Evolutionary conservation across 2,329 filamentous ascomycete genomes (phyloP), one percentile per base, ranked within the genome.

Genomic region (Fusarium sp.): DNA sequence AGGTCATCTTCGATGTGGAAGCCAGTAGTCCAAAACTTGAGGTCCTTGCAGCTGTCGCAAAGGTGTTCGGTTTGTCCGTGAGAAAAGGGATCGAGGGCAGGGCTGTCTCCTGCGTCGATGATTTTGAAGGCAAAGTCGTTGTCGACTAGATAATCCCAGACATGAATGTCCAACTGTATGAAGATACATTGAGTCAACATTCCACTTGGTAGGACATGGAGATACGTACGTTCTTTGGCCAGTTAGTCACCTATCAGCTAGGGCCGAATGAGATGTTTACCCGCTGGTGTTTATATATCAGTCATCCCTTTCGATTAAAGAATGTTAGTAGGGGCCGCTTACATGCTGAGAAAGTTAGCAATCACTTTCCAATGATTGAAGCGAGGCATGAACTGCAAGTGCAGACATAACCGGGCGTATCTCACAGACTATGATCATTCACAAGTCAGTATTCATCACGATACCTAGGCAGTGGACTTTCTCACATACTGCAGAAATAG

Each of bases 91-190:
- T 54, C 47, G 10, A 54, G 47, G 6, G 47, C 27, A 54, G 47
- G 47, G 27, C 47, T 54, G n/a, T 54, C 47, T 31, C 47, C 47
- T n/a, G 57, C 34, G 14, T 24, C n/a, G 16, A 68, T 31, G 14
- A 65, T 35, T 16, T 34, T 16, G 11, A 18, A 38, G 34, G 66
- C 66, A 11, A 68, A 68, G 5, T 24, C 18, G 24, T 68, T 68
- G 45, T 68, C 66, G 8, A 68, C 29, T 5, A 27, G 34, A 24
- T 54, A 54, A 4, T 65, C 37, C 66, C 66, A 68, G 6, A 61
- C 37, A 7, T 65, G 40, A 16, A 66, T 66, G 13, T 68, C 47
- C 14, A 68, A 37, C 61, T 68, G 20, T 27, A 6, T 18, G 16
- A n/a, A 8, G 10, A 6, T 11, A 29, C 6, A 52, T 18, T 20